Percentiles rank a stretch among this genome's conserved stretches.
These are phyloP conservation scores for Penicillium turbatum DNA, from an alignment of 495 filamentous ascomycete species.

Conservation along the genomic window DNA sequence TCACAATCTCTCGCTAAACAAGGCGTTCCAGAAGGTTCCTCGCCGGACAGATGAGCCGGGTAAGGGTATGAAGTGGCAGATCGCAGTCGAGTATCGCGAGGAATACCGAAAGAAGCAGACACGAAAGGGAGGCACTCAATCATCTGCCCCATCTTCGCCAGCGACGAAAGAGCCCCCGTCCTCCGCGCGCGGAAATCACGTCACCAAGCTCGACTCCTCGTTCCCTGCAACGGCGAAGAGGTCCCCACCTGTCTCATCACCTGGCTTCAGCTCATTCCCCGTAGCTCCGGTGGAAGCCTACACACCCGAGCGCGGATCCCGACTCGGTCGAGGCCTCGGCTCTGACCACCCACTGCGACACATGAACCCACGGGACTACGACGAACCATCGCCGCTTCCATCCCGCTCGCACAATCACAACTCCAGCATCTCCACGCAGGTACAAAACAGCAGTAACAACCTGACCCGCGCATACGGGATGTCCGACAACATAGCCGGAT, in stretches of 20 bases:
- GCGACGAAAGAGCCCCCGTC: conserved; percentile 40
- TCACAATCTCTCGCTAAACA: conserved; percentile 91
- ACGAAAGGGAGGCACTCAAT: conserved; percentile 40
- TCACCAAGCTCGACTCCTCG: conserved; percentile 42
- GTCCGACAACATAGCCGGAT: conserved; percentile 56
- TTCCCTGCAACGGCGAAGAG: conserved; percentile 44
- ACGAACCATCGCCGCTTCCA: conserved; percentile 54
- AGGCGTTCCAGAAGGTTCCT: conserved; percentile 86
- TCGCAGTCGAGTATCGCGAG: conserved; percentile 73
- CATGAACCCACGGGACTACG: conserved; percentile 39
- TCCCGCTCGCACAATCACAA: conserved; percentile 41
- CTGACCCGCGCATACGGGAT: conserved; percentile 51
- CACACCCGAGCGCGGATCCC: conserved; percentile 44
- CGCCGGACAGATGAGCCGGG: conserved; percentile 91
- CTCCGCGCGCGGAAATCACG: conserved; percentile 19
- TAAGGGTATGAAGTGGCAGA: conserved; percentile 98
- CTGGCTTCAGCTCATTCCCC: conserved; percentile 46
- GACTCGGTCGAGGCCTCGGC: conserved; percentile 31
- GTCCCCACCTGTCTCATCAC: conserved; percentile 49
- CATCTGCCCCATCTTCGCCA: conserved; percentile 45
- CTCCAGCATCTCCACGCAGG: conserved; percentile 24
- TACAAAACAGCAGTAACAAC: conserved; percentile 50
- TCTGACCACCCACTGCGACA: conserved; percentile 36
- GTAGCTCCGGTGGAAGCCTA: conserved; percentile 47
- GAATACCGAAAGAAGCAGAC: conserved; percentile 63